These are phyloP conservation scores for Corrigiola litoralis DNA, from an alignment of 179 eudicot species.

Conservation along the genomic window DNA sequence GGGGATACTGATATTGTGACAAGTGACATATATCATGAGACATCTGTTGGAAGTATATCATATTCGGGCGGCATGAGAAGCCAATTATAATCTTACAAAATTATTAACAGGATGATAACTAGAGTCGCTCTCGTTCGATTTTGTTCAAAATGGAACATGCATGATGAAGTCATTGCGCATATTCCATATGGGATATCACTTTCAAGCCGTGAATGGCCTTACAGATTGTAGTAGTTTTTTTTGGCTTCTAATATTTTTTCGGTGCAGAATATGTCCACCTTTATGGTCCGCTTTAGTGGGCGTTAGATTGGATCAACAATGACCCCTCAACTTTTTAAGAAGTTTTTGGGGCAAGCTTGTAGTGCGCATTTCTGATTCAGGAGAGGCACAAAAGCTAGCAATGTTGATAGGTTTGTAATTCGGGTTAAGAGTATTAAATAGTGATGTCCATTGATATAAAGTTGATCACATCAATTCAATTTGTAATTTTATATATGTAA, in stretches of 20 bases:
- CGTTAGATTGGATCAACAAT: neutral
- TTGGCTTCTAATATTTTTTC: neutral
- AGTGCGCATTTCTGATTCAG: neutral
- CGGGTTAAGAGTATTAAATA: too few species aligned
- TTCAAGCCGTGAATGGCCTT: conserved; percentile 2
- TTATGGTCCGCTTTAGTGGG: neutral
- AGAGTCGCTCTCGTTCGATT: conserved; percentile 2
- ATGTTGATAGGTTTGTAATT: too few species aligned
- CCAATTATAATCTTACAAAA: neutral
- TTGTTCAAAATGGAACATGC: conserved; percentile 1
- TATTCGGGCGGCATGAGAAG: neutral
- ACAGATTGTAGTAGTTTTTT: neutral
- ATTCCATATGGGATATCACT: neutral
- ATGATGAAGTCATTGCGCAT: conserved; percentile 9
- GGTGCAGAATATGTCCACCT: neutral
- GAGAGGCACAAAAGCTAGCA: neutral
- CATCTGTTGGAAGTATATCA: too few species aligned
- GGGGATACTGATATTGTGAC: too few species aligned
- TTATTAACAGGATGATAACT: neutral
- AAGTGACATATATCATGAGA: conserved; percentile 14
- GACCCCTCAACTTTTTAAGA: neutral
- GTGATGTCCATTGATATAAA: too few species aligned
- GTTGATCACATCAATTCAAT: too few species aligned
- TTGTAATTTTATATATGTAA: too few species aligned
- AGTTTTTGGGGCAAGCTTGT: neutral